Evolutionary conservation across 2,329 filamentous ascomycete genomes (phyloP).

Genomic region (Fusarium pilosicola): DNA sequence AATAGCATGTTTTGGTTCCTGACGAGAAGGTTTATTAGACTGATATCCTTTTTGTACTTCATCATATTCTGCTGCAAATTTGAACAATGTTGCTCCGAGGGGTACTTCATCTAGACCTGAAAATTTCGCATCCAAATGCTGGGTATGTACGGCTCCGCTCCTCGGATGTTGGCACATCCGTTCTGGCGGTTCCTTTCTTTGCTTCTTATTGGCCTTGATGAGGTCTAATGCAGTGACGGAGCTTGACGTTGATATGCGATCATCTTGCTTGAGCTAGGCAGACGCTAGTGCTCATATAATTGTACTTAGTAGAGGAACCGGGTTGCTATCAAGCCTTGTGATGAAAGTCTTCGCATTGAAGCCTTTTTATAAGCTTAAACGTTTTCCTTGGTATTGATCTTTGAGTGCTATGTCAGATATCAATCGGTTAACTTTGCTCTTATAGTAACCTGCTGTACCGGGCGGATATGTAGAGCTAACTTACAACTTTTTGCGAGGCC

Average conservation of each 20-base stretch:
- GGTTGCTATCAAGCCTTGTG: neutral
- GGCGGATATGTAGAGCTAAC: too few species aligned
- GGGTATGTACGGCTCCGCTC: neutral
- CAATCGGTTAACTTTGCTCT: too few species aligned
- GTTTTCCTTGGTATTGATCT: fast-evolving
- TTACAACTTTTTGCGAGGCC: neutral
- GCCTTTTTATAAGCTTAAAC: fast-evolving
- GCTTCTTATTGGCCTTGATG: neutral
- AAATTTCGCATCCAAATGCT: neutral
- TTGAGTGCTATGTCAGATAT: neutral
- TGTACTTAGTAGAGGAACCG: neutral
- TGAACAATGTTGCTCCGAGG: neutral
- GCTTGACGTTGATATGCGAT: conserved; percentile 6
- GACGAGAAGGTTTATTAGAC: too few species aligned
- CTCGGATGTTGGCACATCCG: neutral
- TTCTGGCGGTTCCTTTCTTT: neutral
- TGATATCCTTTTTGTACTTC: too few species aligned
- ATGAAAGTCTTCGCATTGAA: neutral
- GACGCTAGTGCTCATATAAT: neutral
- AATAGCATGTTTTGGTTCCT: too few species aligned
- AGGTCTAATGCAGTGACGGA: neutral
- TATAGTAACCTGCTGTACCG: neutral
- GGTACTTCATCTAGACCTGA: neutral
- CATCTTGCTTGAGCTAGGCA: neutral
- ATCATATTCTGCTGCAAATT: neutral